phyloP scores from a whole-genome alignment of 2,329 filamentous ascomycete species.

The Didymella pinodella region DNA sequence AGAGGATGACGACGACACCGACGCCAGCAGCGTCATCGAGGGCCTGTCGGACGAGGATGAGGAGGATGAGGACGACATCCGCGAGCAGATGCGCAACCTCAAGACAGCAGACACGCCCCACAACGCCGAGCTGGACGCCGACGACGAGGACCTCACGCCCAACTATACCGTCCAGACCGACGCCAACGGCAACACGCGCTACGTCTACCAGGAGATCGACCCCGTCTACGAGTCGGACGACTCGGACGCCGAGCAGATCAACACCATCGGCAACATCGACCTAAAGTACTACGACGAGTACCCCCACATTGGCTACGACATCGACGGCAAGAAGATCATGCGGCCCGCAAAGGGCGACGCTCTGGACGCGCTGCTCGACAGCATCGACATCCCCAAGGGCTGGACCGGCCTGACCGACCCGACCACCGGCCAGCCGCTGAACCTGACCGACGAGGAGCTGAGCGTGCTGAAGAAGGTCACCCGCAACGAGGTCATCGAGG shows the following conservation, averaged over 20 bases:
- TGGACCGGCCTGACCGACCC: conserved; percentile 97
- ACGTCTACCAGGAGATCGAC: conserved; percentile 92
- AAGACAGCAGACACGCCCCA: conserved; percentile 43
- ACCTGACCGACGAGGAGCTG: conserved; percentile 86
- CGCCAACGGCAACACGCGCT: conserved; percentile 89
- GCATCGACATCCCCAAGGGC: conserved; percentile 94
- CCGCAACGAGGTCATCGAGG: conserved; percentile 84
- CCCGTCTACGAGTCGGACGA: conserved; percentile 97
- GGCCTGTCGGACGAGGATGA: conserved; percentile 45
- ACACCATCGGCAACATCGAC: conserved; percentile 96
- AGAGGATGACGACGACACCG: conserved; percentile 36
- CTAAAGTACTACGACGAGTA: conserved; percentile 96
- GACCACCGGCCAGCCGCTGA: conserved; percentile 88
- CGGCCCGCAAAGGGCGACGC: conserved; percentile 93
- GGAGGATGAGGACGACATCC: conserved; percentile 53
- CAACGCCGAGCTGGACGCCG: conserved; percentile 11
- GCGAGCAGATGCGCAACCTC: conserved; percentile 55
- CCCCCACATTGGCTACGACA: conserved; percentile 97
- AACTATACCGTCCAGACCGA: conserved; percentile 74
- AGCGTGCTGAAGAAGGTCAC: conserved; percentile 89
- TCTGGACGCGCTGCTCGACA: conserved; percentile 90
- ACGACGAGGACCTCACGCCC: conserved; percentile 48
- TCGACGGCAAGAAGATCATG: conserved; percentile 98
- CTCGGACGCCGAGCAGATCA: conserved; percentile 79
- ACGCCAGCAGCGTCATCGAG: conserved; percentile 45